These are phyloP conservation scores for Phytopythium boreale DNA, from an alignment of 352 stramenopile species.

Conservation along the genomic window DNA sequence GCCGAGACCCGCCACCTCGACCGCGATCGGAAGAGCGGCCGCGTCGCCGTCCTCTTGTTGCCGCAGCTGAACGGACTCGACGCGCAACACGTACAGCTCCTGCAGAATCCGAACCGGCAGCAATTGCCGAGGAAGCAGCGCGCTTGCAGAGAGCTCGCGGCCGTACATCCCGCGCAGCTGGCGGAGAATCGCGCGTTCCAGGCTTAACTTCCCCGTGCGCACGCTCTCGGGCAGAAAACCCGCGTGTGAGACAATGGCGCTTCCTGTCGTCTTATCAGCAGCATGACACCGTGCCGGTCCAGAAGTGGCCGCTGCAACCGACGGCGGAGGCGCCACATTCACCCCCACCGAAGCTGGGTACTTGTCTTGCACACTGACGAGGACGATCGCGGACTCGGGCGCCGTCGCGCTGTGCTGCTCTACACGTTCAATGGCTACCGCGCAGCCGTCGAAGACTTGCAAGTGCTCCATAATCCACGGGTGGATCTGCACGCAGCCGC, in stretches of 20 bases:
- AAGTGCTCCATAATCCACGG: conserved; percentile 44
- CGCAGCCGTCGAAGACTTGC: conserved; percentile 14
- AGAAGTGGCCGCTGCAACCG: neutral
- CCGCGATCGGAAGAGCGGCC: neutral
- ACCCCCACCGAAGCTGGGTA: conserved; percentile 11
- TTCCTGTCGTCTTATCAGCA: neutral
- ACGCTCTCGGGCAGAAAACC: conserved; percentile 41
- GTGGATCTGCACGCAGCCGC: conserved; percentile 36
- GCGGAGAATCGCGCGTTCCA: conserved; percentile 28
- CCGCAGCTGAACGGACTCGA: conserved; percentile 15
- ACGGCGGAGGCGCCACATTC: neutral
- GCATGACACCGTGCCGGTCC: neutral
- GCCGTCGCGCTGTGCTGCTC: conserved; percentile 8
- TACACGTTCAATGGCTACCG: conserved; percentile 13
- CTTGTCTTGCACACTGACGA: conserved; percentile 34
- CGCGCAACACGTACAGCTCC: conserved; percentile 48
- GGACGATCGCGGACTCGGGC: neutral
- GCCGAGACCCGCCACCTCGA: conserved; percentile 17
- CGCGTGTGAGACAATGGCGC: conserved; percentile 10
- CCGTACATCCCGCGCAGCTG: conserved; percentile 25
- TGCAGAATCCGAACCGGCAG: conserved; percentile 45
- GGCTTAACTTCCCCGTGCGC: conserved; percentile 27
- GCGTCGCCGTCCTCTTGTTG: conserved; percentile 1
- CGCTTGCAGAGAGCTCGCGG: conserved; percentile 12
- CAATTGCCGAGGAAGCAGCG: conserved; percentile 17